Evolutionary conservation across 345 rosid genomes (phyloP), one percentile per base, ranked within the genome.

Genomic region (Arabis hirsuta): DNA sequence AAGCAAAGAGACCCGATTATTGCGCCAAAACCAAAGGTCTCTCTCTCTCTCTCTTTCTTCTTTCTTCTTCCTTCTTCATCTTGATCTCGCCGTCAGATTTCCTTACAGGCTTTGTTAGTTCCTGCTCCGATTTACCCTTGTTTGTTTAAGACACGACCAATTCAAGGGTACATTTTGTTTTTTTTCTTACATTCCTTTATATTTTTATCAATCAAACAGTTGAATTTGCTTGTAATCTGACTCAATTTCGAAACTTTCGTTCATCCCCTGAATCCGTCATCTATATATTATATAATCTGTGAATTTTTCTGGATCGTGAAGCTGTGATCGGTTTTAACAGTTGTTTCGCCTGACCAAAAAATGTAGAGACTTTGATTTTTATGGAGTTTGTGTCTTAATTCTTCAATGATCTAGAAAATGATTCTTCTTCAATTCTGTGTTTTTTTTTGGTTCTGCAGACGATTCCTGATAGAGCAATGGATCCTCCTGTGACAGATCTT

Each of bases 401-500:
- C 38, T 16, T 27, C 45, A 41, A 16, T 71, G 51, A 36, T 55
- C 55, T 13, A 12, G 5, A 16, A 16, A 5, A 65, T 64, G 55
- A 10, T 64, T 55, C 9, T 65, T 65, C 52, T 27, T 73, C 7
- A 36, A 6, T 1, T 65, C 4, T 22, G 32, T 53, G 8, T 57
- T 22, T 22, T 22, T 22, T 22, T 22, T 22, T 22, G 24, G 24
- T 22, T 22, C 24, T 50, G 39, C 50, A 67, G 68, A 74, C 29
- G 44, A 22, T 20, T 14, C 13, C 22, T 7, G 34, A 31, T 11
- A 52, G 38, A 64, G 5, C 62, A 55, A 77, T 82, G 86, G 89
- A 89, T 73, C 77, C 65, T 72, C 83, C 87, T n/a, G 65, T 74
- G 16, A 31, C 51, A 2, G 86, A 86, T 53, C 75, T 66, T 22